Base-by-base conservation (phyloP, 148 eudicot genomes). In the Polygonum maritimum region DNA sequence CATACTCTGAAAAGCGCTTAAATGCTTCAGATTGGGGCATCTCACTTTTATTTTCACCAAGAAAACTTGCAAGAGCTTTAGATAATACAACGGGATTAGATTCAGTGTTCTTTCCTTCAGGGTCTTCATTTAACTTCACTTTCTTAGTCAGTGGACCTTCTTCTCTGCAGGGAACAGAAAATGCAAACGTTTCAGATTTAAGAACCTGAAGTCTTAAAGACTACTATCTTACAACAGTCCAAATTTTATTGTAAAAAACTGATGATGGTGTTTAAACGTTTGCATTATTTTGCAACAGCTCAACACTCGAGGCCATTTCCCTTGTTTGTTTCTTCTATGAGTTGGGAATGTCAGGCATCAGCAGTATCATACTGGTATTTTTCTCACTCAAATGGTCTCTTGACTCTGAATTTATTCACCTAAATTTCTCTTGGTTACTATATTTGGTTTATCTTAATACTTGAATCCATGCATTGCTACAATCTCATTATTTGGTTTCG, bases 321-420 rank as follows among this genome's bases (percentile, higher is more conserved):
- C 78, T 90, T 38, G 86, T 87, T 76, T 84, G 86, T 71, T 92
- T 92, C 88, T 92, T 89, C 80, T 92, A 89, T 80, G 94, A 89
- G 73, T 71, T 92, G 88, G 97, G 94, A 15, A 88, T 89, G 97
- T 89, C 94, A 51, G 94, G 94, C 75, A 92, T 88, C 84, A 87
- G 81, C 83, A 81, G 79, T 74, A 89, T 89, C 76, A 82, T 92
- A 76, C 74, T 92, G 89, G 94, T 90, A 86, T 85, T 73, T 73
- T 63, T 31, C 39, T 52, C 16, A 51, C 14, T 26, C 35, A 58
- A 26, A 14, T 51, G 19, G 55, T 26, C 31, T 26, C 55, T 14
- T 51, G n/a, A 6, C 6, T 22, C 19, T 21, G 3, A 16, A 51
- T 16, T 21, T 21, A 58, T 10, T 31, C 22, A 31, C 69, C 31